These are phyloP conservation scores for Russula brevipes DNA, from an alignment of 768 basidiomycete species.

Conservation along the genomic window DNA sequence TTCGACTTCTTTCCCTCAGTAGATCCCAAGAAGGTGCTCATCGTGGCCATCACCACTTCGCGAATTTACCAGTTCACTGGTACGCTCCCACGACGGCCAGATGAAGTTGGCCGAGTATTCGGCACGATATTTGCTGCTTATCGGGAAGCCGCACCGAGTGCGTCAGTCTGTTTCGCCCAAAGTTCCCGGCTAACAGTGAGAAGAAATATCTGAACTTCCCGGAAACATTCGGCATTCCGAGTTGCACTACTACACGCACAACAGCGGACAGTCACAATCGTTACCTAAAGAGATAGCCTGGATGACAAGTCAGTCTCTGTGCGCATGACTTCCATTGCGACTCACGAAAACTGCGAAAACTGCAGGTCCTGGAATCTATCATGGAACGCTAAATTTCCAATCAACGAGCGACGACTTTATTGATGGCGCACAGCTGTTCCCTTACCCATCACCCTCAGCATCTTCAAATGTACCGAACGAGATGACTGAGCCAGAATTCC, in stretches of 20 bases:
- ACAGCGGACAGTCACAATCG: constrained; percentile 62
- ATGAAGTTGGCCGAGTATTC: constrained; percentile 75
- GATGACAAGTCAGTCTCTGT: constrained; percentile 69
- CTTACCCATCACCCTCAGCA: constrained; percentile 53
- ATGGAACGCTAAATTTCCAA: constrained; percentile 70
- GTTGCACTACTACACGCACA: constrained; percentile 71
- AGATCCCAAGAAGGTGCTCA: constrained; percentile 57
- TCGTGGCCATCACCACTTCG: constrained; percentile 79
- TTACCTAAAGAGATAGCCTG: constrained; percentile 78
- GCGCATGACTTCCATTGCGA: neutral
- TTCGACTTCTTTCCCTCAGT: constrained; percentile 69
- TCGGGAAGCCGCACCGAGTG: constrained; percentile 76
- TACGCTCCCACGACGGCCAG: constrained; percentile 54
- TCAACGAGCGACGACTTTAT: constrained; percentile 67
- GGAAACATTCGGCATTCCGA: constrained; percentile 72
- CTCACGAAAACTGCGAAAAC: neutral
- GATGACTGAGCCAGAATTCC: constrained; percentile 38
- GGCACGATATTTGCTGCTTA: constrained; percentile 68
- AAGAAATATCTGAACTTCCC: constrained; percentile 89
- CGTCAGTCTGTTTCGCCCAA: constrained; percentile 29
- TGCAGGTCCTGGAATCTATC: constrained; percentile 82
- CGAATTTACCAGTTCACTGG: constrained; percentile 91
- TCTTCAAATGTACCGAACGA: constrained; percentile 31
- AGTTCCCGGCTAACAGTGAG: constrained; percentile 27
- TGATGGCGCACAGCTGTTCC: constrained; percentile 71